Base-by-base conservation (phyloP, 306 rosid species). In the Vicia villosa region DNA sequence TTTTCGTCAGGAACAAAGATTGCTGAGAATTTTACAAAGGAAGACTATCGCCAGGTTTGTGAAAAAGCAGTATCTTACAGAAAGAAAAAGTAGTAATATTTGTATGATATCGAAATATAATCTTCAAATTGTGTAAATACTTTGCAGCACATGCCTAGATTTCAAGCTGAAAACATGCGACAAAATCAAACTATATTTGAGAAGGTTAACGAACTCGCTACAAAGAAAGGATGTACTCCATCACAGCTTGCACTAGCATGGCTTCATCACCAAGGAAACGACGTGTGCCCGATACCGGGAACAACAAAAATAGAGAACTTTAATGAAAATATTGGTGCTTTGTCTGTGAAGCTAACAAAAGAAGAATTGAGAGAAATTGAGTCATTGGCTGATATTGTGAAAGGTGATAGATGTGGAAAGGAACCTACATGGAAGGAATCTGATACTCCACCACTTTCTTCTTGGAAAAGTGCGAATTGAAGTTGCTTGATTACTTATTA, bases 391-490 rank as follows among this genome's bases (percentile, higher is more conserved):
- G 89, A 75, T 71, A 71, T 38, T 0, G 80, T 82, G 7, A 79
- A 67, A 66, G 94, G 96, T 10, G 86, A 68, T 0, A 63, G 94
- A 69, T 74, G 57, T 22, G 38, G 14, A 0, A 3, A 1, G 2
- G 62, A 1, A 4, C 0, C 40, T 34, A 80, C 90, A 5, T 89
- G 86, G 86, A 77, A 32, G 70, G 13, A 60, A 0, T 80, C 88
- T 10, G 88, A 84, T 5, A 89, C 91, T 17, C 96, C 96, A 3
- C 86, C 91, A 21, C 78, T 80, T 46, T 84, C 91, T 68, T 82
- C 86, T 0, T 86, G 80, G 89, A 74, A 87, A 72, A 69, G 55
- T 60, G 4, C 21, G 0, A 75, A 54, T 69, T 42, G 5, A 13
- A 42, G 15, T 11, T 15, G 47, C 14, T 41, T 41, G 5, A 12